Evolutionary conservation across 2,329 filamentous ascomycete genomes (phyloP), one percentile per base, ranked within the genome.

Genomic region (Sporothrix globosa): DNA sequence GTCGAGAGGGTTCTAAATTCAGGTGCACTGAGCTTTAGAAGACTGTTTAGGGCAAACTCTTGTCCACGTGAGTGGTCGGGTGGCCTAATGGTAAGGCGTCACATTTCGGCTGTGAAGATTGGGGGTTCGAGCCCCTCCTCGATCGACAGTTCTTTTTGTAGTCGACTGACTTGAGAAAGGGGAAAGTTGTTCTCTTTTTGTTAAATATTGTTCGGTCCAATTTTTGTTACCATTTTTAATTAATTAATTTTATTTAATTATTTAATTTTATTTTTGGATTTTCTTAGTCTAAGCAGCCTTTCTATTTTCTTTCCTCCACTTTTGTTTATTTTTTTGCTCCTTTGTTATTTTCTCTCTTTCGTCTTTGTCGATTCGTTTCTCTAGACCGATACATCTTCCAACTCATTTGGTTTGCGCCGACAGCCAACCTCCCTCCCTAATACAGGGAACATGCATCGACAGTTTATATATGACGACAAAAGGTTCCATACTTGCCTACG

Each of bases 21-120:
- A 17, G 0, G 24, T 13, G 30, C 17, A 14, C 4, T 56, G 54
- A 19, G 39, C 61, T 69, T 52, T 60, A 48, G 56, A 67, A 67
- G 3, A 4, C 10, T 27, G 34, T 52, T 27, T 63, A 61, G 21
- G 5, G 4, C 41, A n/a, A 54, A 56, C 52, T 66, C 13, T 60
- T 46, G 9, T 69, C 66, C 58, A 66, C 69, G 54, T 69, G 53
- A 71, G 48, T 72, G 74, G 74, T 74, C 74, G 74, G 74, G 73
- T 75, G 74, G 74, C 74, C 74, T 75, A 75, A 75, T 75, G 74
- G 74, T 75, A 75, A 75, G 74, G 74, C 74, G 74, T 70, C 70
- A 75, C 72, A 74, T 75, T 75, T 75, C 74, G 74, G 74, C 74
- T 74, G 72, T 75, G 70, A 70, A 75, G 74, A 75, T 66, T 75